phyloP scores from a whole-genome alignment of 169 alveolate genomes.

The Cryptosporidium sp. region DNA sequence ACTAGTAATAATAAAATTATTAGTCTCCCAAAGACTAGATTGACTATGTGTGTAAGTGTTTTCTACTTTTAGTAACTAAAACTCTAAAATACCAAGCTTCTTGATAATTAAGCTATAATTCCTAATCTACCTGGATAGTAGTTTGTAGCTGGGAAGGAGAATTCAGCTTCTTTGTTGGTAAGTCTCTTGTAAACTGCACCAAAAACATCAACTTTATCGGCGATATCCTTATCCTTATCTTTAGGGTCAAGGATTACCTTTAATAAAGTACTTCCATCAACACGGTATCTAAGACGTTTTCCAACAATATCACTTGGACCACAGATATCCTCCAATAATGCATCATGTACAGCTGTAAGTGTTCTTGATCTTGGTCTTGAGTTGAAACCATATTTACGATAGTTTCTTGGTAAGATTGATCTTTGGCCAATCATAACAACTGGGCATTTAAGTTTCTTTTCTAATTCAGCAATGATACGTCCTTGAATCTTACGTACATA shows the following conservation, averaged over 20 bases:
- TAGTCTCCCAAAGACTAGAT: conserved; percentile 10
- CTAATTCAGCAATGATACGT: conserved; percentile 92
- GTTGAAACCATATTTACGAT: conserved; percentile 87
- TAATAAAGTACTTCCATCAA: conserved; percentile 93
- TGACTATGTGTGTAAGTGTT: background rate
- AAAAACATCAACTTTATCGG: conserved; percentile 93
- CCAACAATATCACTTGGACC: conserved; percentile 95
- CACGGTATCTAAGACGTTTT: conserved; percentile 90
- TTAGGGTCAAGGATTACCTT: conserved; percentile 94
- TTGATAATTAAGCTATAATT: conserved; percentile 52
- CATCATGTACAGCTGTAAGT: conserved; percentile 95
- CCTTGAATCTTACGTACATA: conserved; percentile 90
- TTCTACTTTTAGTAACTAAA: conserved; percentile 5
- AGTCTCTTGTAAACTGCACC: conserved; percentile 94
- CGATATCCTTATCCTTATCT: conserved; percentile 94
- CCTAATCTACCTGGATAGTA: conserved; percentile 76
- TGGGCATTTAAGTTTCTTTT: conserved; percentile 93
- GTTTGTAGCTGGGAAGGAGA: conserved; percentile 85
- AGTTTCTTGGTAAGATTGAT: conserved; percentile 89
- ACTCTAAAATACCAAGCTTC: conserved; percentile 11
- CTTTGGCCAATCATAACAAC: conserved; percentile 93
- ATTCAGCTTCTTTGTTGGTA: conserved; percentile 93
- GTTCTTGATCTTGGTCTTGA: conserved; percentile 95
- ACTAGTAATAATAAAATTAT: conserved; percentile 6
- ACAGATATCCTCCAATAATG: conserved; percentile 94